Evolutionary conservation across 2,329 filamentous ascomycete genomes (phyloP).

Genomic region (Xylariaceae sp.): DNA sequence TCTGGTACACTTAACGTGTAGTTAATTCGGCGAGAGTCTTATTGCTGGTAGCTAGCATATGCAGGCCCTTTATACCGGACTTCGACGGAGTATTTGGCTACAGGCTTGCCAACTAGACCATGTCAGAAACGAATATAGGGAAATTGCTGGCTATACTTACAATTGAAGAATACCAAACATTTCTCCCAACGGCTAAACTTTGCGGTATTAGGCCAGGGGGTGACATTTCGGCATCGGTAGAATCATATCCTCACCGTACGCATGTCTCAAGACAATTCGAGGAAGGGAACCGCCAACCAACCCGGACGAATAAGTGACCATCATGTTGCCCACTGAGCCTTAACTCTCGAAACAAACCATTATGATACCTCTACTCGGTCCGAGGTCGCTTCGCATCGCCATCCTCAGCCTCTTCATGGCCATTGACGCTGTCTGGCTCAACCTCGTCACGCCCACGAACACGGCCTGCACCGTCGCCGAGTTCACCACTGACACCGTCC

Average conservation of each 20-base stretch:
- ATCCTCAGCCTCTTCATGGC: conserved; percentile 46
- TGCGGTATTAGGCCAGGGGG: neutral
- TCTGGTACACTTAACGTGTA: conserved; percentile 19
- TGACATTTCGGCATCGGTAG: too few relatives aligned
- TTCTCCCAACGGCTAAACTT: too few relatives aligned
- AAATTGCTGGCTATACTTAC: neutral
- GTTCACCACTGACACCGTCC: conserved; percentile 52
- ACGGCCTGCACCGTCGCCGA: conserved; percentile 70
- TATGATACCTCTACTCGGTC: conserved; percentile 34
- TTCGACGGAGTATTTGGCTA: neutral
- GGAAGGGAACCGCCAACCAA: too few relatives aligned
- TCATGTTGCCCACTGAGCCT: neutral
- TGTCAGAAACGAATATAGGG: conserved; percentile 11
- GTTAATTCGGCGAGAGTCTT: conserved; percentile 8
- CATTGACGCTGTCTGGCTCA: conserved; percentile 54
- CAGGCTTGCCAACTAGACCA: conserved; percentile 4
- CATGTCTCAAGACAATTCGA: too few relatives aligned
- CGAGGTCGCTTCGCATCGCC: conserved; percentile 43
- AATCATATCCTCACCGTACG: too few relatives aligned
- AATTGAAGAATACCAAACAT: conserved; percentile 16
- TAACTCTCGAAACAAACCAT: neutral
- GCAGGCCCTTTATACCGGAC: neutral
- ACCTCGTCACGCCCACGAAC: conserved; percentile 60
- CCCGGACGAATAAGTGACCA: neutral
- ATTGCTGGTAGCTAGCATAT: neutral